Evolutionary conservation across 2,329 filamentous ascomycete genomes (phyloP), one percentile per base, ranked within the genome.

Genomic region (Penicillium sclerotiorum): DNA sequence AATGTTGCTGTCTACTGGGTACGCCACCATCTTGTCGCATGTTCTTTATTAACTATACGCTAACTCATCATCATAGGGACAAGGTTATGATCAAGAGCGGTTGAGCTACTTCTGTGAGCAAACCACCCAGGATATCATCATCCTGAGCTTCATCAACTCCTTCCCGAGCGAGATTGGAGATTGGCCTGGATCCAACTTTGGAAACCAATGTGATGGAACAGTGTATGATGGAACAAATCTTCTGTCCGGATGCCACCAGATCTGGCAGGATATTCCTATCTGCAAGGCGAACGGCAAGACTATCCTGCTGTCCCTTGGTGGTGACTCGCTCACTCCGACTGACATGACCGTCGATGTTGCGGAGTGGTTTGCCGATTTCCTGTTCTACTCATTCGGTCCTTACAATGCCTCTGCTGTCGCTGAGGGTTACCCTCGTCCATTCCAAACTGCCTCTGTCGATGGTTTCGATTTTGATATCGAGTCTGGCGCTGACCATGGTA

Each of bases 1-100:
- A 81, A 82, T 57, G 68, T 82, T 39, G 79, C 73, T 20, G 70
- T 80, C 37, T 83, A 83, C 67, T 82, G 76, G 71, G 75, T 76
- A 66, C 43, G 66, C 50, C 9, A 32, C 33, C 32, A n/a, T 12
- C 8, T 27, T 9, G 8, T 23, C n/a, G n/a, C 8, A 8, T 8
- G 11, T 7, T 22, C 13, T n/a, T 13, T 2, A 15, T 45, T 3
- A 20, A 45, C 8, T 17, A 22, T 32, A 21, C 27, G 9, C 27
- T 43, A 33, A 43, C 8, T 25, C 38, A 49, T 62, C 28, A 64
- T 9, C 47, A 28, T 52, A 77, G 74, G 81, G 81, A 40, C 79
- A 83, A 73, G 80, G 80, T 52, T 50, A 63, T 12, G 47, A 70
- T 47, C 80, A 84, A 56, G 64, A 69, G 18, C 69, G 75, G 15